These are phyloP conservation scores for Aspergillus bertholletiae DNA, from an alignment of 495 filamentous ascomycete genomes.

Conservation along the genomic window DNA sequence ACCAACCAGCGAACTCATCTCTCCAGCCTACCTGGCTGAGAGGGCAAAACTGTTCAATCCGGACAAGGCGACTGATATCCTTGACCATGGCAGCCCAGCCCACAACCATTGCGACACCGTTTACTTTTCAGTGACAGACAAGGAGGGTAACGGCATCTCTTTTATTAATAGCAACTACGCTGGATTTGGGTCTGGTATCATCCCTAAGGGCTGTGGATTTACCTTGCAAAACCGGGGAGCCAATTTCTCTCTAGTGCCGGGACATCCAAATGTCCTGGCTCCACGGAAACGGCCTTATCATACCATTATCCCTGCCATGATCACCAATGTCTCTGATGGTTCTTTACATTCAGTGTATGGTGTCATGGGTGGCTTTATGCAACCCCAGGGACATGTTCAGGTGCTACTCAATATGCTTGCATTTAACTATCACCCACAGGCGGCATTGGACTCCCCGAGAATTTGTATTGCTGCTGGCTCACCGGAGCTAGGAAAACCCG, in stretches of 20 bases:
- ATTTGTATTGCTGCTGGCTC: slow-evolving; percentile 76
- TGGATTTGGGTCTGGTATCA: slow-evolving; percentile 84
- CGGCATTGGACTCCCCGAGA: slow-evolving; percentile 84
- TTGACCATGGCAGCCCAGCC: slow-evolving; percentile 64
- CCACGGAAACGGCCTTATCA: slow-evolving; percentile 92
- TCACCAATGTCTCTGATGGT: slow-evolving; percentile 70
- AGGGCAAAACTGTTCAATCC: slow-evolving; percentile 70
- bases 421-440: slow-evolving; percentile 81
- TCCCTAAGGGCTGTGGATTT: slow-evolving; percentile 82
- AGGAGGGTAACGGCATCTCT: slow-evolving; percentile 79
- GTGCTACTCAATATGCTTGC: slow-evolving; percentile 87
- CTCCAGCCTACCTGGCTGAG: slow-evolving; percentile 58
- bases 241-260: slow-evolving; percentile 64
- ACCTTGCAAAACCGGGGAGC: slow-evolving; percentile 92
- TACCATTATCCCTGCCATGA: slow-evolving; percentile 92
- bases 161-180: slow-evolving; percentile 97
- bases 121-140: slow-evolving; percentile 84
- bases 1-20: slow-evolving; percentile 60
- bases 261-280: slow-evolving; percentile 75
- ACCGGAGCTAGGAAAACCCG: slow-evolving; percentile 48
- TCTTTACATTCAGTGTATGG: slow-evolving; percentile 82
- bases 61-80: slow-evolving; percentile 48
- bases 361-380: slow-evolving; percentile 99
- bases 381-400: slow-evolving; percentile 96
- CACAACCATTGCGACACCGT: slow-evolving; percentile 82